Percentiles rank a stretch among this genome's conserved stretches.
phyloP scores from a whole-genome alignment of 2,329 filamentous ascomycete genomes.

The Scleromitrula shiraiana region DNA sequence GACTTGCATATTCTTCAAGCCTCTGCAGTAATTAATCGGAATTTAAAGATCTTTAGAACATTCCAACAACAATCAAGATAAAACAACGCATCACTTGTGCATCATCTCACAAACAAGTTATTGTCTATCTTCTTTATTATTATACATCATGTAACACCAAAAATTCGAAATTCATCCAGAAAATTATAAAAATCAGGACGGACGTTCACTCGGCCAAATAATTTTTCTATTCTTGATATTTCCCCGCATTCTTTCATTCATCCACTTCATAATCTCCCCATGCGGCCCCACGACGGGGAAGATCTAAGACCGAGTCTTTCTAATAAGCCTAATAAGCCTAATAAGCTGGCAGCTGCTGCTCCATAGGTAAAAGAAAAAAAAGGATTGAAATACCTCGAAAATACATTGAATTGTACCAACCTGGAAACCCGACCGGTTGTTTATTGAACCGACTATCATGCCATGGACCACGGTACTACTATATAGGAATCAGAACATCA shows the following conservation, averaged over 20 bases:
- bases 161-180: too few relatives aligned
- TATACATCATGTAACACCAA: too few relatives aligned
- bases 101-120: too few relatives aligned
- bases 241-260: neutral
- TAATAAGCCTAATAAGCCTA: neutral
- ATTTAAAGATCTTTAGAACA: too few relatives aligned
- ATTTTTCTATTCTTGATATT: neutral
- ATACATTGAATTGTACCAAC: neutral
- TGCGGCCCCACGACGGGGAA: neutral
- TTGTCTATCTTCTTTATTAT: too few relatives aligned
- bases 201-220: neutral
- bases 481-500: neutral
- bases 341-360: neutral
- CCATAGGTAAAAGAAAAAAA: neutral
- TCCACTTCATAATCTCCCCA: too few relatives aligned
- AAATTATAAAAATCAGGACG: too few relatives aligned
- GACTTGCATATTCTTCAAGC: too few relatives aligned
- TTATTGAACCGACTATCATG: constrained; percentile 1
- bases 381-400: neutral
- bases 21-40: too few relatives aligned
- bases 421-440: neutral
- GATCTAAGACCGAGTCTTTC: neutral
- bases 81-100: too few relatives aligned
- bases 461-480: too few relatives aligned
- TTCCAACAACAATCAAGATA: too few relatives aligned